These are phyloP conservation scores for Lippia alba DNA, from an alignment of 305 asterid species.

Conservation along the genomic window DNA sequence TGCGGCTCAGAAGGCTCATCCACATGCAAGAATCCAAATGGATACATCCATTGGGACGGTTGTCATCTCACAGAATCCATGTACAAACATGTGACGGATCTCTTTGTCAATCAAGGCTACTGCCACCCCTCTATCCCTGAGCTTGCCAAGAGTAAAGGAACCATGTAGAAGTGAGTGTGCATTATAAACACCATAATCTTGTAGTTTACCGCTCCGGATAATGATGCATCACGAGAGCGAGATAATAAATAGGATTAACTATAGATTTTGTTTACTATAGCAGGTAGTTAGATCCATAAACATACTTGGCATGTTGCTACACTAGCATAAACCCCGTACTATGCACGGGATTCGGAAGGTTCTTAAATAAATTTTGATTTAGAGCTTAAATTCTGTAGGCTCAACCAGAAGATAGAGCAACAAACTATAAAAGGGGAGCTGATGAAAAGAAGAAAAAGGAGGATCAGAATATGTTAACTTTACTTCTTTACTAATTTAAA, in stretches of 20 bases:
- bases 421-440: neutral
- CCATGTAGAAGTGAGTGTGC: conserved; percentile 18
- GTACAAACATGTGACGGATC: conserved; percentile 43
- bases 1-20: conserved; percentile 45
- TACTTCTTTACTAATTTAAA: neutral
- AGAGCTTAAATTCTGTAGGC: no score
- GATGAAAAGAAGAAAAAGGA: neutral
- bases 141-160: conserved; percentile 36
- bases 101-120: conserved; percentile 50
- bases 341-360: no score
- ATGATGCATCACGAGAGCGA: conserved; percentile 46
- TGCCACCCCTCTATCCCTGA: conserved; percentile 47
- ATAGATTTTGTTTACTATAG: neutral
- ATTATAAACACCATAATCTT: neutral
- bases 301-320: no score
- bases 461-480: conserved; percentile 5
- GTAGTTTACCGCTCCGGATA: conserved; percentile 40
- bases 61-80: conserved; percentile 54
- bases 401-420: neutral
- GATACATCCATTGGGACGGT: conserved; percentile 55
- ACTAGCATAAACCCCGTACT: no score
- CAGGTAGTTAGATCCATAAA: no score
- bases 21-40: conserved; percentile 42
- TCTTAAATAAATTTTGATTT: no score
- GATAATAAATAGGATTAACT: conserved; percentile 29